Evolutionary conservation across 805 yeast species (phyloP).

Genomic region (Clavispora carvajalis): DNA sequence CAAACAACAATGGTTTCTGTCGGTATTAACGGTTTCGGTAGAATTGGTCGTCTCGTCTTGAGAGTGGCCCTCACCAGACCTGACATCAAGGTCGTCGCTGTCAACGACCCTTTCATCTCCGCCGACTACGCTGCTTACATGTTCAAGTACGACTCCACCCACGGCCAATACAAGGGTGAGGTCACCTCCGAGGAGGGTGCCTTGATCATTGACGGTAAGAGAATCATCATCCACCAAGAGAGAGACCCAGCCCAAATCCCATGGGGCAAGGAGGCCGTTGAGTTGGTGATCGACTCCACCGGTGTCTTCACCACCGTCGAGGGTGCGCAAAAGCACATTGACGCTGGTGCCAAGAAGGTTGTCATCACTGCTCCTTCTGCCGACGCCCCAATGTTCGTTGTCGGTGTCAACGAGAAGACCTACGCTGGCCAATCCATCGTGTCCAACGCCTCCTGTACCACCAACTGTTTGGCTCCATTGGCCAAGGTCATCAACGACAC

Average conservation of each 20-base stretch:
- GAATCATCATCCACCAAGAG: conserved; percentile 27
- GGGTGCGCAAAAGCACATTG: conserved; percentile 33
- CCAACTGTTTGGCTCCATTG: conserved; percentile 35
- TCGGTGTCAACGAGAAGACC: conserved; percentile 30
- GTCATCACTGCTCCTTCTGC: conserved; percentile 31
- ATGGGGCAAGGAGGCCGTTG: conserved; percentile 32
- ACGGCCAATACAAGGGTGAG: conserved; percentile 28
- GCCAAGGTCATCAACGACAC: conserved; percentile 33
- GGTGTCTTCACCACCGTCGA: conserved; percentile 32
- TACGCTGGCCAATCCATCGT: conserved; percentile 30
- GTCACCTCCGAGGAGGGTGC: conserved; percentile 19
- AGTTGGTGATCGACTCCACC: conserved; percentile 29
- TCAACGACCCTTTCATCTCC: conserved; percentile 32
- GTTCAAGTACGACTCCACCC: conserved; percentile 35
- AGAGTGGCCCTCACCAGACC: conserved; percentile 29
- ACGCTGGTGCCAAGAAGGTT: conserved; percentile 34
- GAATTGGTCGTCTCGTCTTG: conserved; percentile 32
- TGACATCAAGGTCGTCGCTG: conserved; percentile 28
- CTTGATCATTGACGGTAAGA: conserved; percentile 25
- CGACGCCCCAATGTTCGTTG: conserved; percentile 34
- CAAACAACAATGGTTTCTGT: conserved; percentile 14
- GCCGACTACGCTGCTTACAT: conserved; percentile 33
- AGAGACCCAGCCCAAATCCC: conserved; percentile 31
- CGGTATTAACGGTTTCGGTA: conserved; percentile 34
- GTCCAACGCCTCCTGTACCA: conserved; percentile 34